Evolutionary conservation across 345 rosid genomes (phyloP), one percentile per base, ranked within the genome.

Genomic region (Erysimum cheiranthoides): DNA sequence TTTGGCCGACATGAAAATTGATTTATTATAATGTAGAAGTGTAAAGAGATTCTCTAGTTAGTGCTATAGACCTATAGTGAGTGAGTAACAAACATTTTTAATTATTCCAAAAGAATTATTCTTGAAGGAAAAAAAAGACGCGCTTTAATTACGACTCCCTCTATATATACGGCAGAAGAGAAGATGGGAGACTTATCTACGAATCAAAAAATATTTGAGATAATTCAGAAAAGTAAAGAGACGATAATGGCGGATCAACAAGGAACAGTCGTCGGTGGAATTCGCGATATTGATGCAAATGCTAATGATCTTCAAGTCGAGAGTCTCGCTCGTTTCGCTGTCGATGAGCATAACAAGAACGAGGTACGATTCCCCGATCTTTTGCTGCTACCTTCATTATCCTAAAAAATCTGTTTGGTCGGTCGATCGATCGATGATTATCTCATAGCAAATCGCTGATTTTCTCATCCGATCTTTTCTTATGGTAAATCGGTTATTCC

Each of bases 271-370:
- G 0, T 50, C n/a, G 97, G 97, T 8, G 97, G 92, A 21, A 16
- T 77, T 16, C 53, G 75, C n/a, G 80, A 90, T 65, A 75, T 85
- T 4, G 80, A 80, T 25, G 77, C 84, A 58, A 84, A 56, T 9
- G 88, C 84, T 35, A 93, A 93, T 80, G 86, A 84, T 73, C 73
- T 83, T 47, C 90, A 89, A 77, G 69, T 86, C 54, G 91, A 85
- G 21, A 60, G 66, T 66, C 96, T 93, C 5, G 96, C 92, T 74
- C 96, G 96, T 67, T 93, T 85, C 62, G 96, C 98, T 16, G 96
- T 93, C 43, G 98, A 93, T 11, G 94, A 93, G 59, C 85, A 87
- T 70, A 93, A 93, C 87, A 87, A 87, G 84, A 88, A 92, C 70
- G 84, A 84, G 88, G 97, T 92, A 0, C 57, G 31, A 60, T 17